These are phyloP conservation scores for Gryganskiella cystojenkinii DNA, from an alignment of 192 early-diverging fungal species.

Conservation along the genomic window DNA sequence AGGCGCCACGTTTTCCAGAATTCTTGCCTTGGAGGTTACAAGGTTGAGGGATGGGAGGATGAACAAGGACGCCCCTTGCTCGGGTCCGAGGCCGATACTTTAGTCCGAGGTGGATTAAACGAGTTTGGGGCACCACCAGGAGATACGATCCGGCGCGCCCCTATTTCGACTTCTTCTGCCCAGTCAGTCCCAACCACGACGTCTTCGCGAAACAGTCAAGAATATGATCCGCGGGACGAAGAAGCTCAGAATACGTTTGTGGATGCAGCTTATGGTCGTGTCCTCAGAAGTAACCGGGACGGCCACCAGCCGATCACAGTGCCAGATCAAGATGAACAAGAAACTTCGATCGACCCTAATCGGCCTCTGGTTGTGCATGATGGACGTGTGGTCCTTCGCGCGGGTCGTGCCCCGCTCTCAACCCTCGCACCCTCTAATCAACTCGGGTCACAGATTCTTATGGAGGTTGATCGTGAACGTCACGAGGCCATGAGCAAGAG, in stretches of 20 bases:
- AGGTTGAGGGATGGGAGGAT: conserved; percentile 46
- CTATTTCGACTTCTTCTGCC: conserved; percentile 3
- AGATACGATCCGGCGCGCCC: background rate
- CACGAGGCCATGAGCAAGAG: conserved; percentile 3
- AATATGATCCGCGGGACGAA: conserved; percentile 10
- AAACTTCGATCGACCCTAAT: background rate
- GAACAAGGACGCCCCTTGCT: conserved; percentile 25
- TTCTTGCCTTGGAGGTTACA: conserved; percentile 16
- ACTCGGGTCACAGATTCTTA: conserved; percentile 38
- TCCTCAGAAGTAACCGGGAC: background rate
- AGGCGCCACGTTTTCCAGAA: conserved; percentile 43
- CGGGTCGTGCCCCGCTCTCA: conserved; percentile 26
- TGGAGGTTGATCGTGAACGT: conserved; percentile 35
- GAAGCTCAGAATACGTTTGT: conserved; percentile 4
- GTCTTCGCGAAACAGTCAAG: background rate
- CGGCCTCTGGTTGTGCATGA: conserved; percentile 10
- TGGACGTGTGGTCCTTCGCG: conserved; percentile 13
- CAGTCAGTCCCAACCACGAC: conserved; percentile 7
- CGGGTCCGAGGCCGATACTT: conserved; percentile 35
- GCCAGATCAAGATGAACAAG: conserved; percentile 24
- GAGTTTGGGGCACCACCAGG: conserved; percentile 2
- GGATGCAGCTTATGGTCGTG: too few species aligned
- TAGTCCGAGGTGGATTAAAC: conserved; percentile 40
- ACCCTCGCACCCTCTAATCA: conserved; percentile 21
- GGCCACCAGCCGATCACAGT: background rate